Conservation (phyloP, 1,139 yeast species). For the Yamadazyma taylorii region DNA sequence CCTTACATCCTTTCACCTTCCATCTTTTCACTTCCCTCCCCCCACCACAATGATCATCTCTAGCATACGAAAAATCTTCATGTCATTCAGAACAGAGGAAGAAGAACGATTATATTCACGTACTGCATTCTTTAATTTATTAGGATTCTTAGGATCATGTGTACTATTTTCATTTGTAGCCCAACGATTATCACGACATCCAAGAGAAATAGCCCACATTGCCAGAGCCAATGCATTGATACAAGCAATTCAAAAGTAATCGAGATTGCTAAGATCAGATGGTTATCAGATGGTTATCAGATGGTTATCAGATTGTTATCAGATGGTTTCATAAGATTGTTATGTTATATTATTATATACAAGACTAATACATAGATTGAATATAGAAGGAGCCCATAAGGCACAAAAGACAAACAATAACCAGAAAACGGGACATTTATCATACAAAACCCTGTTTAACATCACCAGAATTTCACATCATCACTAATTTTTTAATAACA, state of each 20-base stretch:
- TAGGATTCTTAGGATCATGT: constrained; percentile 81
- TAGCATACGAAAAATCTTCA: constrained; percentile 72
- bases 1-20: not conserved
- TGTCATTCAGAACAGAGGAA: constrained; percentile 82
- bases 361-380: not conserved
- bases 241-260: constrained; percentile 20
- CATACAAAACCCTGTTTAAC: no score
- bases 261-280: not conserved
- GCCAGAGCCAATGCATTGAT: constrained; percentile 31
- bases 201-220: constrained; percentile 34
- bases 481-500: constrained; percentile 37
- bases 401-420: not conserved
- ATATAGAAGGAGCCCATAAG: not conserved
- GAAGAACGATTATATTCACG: constrained; percentile 79
- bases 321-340: not conserved
- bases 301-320: no score
- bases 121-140: constrained; percentile 75
- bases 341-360: not conserved
- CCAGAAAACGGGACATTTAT: not conserved
- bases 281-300: no score
- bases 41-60: constrained; percentile 58
- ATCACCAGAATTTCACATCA: no score
- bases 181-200: constrained; percentile 53
- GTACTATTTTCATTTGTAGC: constrained; percentile 80
- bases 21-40: not conserved